Base-by-base conservation (phyloP, 768 basidiomycete species). In the Termitomyces sp. region DNA sequence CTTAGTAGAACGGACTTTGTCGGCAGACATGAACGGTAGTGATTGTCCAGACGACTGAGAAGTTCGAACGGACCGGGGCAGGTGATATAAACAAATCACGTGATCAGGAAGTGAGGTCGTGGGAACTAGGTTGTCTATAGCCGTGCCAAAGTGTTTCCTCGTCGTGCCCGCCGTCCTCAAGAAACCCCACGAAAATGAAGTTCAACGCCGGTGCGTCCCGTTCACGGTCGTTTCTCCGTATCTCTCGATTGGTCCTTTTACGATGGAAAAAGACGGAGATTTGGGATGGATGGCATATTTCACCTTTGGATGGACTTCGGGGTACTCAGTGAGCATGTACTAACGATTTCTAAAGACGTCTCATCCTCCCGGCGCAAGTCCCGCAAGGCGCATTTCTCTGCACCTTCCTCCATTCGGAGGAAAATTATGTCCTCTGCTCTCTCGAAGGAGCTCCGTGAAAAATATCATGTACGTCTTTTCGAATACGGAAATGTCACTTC, bases 341-440 rank as follows among this genome's bases (percentile, higher is more conserved):
- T 78, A 59, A 78, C 60, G 57, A 57, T 54, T 61, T 39, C 47
- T 58, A 27, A 56, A 94, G 94, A 91, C 69, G 84, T 89, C 68
- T 91, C 94, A 61, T 91, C 90, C 62, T 93, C 92, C 67, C 87
- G 94, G 72, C 92, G 97, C 84, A 98, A 98, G 85, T 85, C 88
- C 67, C 93, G 94, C 80, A 98, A 97, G 85, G 90, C 90, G 63
- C 97, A 99, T 83, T 98, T 98, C 76, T 81, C 81, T 50, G 96
- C 96, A 40, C 92, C 96, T 47, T 98, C 96, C 42, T 94, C 91
- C 46, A 79, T 92, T 66, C 91, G 96, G 73, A 88, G 97, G 73
- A 94, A 91, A 78, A 94, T 98, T 66, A 98, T 99, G 97, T 94
- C 91, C 61, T 93, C 96, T 55, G 79, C 94, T 48, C 85, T 99